Conservation (phyloP, 768 basidiomycete species). For the Mycena sanguinolenta region DNA sequence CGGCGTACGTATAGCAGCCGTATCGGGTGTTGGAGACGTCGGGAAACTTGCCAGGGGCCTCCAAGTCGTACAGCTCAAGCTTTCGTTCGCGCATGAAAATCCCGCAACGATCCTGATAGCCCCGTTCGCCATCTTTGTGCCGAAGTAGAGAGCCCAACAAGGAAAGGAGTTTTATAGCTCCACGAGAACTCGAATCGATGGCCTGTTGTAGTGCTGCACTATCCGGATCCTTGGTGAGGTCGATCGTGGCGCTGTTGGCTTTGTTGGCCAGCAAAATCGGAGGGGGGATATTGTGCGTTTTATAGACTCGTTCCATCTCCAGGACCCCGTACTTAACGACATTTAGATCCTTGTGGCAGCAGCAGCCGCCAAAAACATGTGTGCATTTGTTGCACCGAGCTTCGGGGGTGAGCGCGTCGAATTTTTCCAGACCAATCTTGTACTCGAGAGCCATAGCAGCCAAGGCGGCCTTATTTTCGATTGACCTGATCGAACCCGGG, state of each 20-base stretch:
- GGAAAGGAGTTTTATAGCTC: constrained; percentile 41
- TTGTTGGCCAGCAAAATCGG: too few species aligned
- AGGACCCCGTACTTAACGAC: constrained; percentile 39
- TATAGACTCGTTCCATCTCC: not conserved
- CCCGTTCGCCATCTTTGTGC: constrained; percentile 46
- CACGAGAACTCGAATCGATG: constrained; percentile 38
- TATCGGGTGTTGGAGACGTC: too few species aligned
- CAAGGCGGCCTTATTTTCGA: too few species aligned
- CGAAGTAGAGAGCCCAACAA: constrained; percentile 44
- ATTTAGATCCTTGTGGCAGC: constrained; percentile 50
- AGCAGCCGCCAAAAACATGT: constrained; percentile 44
- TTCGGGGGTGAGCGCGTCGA: too few species aligned
- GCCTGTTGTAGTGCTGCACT: constrained; percentile 35
- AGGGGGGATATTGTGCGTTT: too few species aligned
- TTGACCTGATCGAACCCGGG: too few species aligned
- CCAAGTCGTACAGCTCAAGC: constrained; percentile 18
- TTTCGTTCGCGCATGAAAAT: constrained; percentile 34
- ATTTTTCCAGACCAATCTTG: constrained; percentile 9
- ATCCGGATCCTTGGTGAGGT: constrained; percentile 14
- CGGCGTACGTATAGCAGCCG: too few species aligned
- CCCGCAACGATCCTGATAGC: constrained; percentile 38
- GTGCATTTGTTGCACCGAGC: too few species aligned
- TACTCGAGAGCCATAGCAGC: constrained; percentile 4
- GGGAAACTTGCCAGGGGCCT: not conserved
- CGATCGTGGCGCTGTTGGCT: too few species aligned